Evolutionary conservation across 805 yeast species (phyloP).

Genomic region (Vanderwaltozyma verrucispora): DNA sequence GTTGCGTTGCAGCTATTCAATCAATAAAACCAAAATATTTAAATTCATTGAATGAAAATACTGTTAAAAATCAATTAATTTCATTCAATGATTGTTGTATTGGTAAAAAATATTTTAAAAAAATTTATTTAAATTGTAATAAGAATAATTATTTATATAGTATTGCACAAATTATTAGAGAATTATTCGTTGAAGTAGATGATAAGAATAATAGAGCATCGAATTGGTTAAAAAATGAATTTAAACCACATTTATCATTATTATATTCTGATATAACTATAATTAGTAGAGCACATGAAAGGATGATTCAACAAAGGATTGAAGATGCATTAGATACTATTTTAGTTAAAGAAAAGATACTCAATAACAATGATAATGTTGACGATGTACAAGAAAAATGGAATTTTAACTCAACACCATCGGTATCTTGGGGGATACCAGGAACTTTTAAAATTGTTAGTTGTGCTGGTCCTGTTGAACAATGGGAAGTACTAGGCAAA

Average conservation of each 20-base stretch:
- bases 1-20: conserved; percentile 42
- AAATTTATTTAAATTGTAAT: conserved; percentile 20
- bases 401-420: conserved; percentile 12
- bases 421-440: conserved; percentile 51
- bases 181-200: conserved; percentile 36
- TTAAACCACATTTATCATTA: conserved; percentile 63
- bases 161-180: conserved; percentile 40
- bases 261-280: conserved; percentile 58
- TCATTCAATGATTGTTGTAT: conserved; percentile 18
- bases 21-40: conserved; percentile 21
- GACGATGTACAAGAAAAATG: conserved; percentile 16
- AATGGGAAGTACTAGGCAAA: conserved; percentile 56
- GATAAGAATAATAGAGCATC: conserved; percentile 34
- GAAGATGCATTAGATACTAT: conserved; percentile 49
- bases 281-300: conserved; percentile 53
- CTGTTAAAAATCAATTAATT: conserved; percentile 7
- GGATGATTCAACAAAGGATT: conserved; percentile 53
- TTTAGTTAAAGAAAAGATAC: conserved; percentile 7
- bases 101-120: conserved; percentile 22
- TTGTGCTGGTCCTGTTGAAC: conserved; percentile 61
- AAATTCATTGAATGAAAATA: conserved; percentile 11
- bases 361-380: conserved; percentile 4
- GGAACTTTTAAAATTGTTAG: conserved; percentile 51
- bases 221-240: conserved; percentile 48
- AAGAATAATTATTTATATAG: conserved; percentile 26